Percentiles rank a stretch among this genome's conserved stretches.
Conservation (phyloP, 2,329 filamentous ascomycete genomes). For the Myriosclerotinia duriaeana region DNA sequence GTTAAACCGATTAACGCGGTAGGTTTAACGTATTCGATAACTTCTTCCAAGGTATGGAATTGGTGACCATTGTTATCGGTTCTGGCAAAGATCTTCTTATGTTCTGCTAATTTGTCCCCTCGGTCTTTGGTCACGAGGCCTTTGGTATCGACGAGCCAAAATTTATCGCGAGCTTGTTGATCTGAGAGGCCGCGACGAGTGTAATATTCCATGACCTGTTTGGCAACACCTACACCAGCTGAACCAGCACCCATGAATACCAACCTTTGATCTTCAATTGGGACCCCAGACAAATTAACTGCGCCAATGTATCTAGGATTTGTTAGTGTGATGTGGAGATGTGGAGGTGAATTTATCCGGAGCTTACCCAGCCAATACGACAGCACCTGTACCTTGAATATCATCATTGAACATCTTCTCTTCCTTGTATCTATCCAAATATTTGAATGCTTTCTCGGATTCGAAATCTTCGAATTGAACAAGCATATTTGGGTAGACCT, state of each 20-base stretch:
- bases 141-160: constrained; percentile 97
- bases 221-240: constrained; percentile 94
- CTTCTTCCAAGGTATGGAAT: constrained; percentile 80
- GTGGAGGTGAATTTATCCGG: background rate
- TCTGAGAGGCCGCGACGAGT: constrained; percentile 87
- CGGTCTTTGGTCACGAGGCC: constrained; percentile 91
- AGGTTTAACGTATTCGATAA: constrained; percentile 92
- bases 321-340: background rate
- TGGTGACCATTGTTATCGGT: constrained; percentile 64
- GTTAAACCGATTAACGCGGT: constrained; percentile 93
- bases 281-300: constrained; percentile 82
- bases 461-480: constrained; percentile 99
- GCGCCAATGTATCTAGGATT: constrained; percentile 59
- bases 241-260: constrained; percentile 96
- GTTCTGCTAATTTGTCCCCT: constrained; percentile 88
- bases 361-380: constrained; percentile 77
- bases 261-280: constrained; percentile 84
- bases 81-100: constrained; percentile 73
- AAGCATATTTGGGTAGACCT: constrained; percentile 64
- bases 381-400: constrained; percentile 94
- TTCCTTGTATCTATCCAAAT: constrained; percentile 84
- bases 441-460: constrained; percentile 86
- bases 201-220: constrained; percentile 97
- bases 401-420: constrained; percentile 99
- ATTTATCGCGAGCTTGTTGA: constrained; percentile 82